Evolutionary conservation across 768 basidiomycete genomes (phyloP).

Genomic region (Pleurotus eryngii): DNA sequence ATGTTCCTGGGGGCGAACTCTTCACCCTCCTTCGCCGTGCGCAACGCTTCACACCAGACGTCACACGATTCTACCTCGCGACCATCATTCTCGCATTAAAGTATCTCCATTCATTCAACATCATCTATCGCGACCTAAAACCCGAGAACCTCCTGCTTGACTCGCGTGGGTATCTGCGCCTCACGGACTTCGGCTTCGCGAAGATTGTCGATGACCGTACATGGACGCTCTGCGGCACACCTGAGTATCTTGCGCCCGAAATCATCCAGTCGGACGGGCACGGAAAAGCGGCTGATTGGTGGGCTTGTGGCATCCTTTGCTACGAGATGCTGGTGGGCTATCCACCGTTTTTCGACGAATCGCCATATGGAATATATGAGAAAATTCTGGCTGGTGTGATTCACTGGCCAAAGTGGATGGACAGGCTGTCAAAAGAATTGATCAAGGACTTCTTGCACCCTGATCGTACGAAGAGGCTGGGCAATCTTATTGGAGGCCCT

Average conservation of each 20-base stretch:
- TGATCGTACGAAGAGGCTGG: constrained; percentile 87
- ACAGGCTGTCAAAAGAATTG: constrained; percentile 84
- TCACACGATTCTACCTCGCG: constrained; percentile 96
- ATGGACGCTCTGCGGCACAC: constrained; percentile 95
- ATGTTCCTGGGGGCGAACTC: constrained; percentile 94
- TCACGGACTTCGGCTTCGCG: constrained; percentile 98
- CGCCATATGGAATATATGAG: constrained; percentile 98
- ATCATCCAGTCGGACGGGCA: constrained; percentile 98
- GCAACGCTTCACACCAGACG: constrained; percentile 92
- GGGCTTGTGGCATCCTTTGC: constrained; percentile 95
- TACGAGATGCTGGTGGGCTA: constrained; percentile 99
- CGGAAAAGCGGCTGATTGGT: constrained; percentile 98
- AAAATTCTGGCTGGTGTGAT: constrained; percentile 89
- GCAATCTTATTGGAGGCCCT: constrained; percentile 90
- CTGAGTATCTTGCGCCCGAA: constrained; percentile 96
- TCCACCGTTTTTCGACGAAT: constrained; percentile 97
- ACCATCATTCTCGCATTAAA: constrained; percentile 93
- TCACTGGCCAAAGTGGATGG: constrained; percentile 89
- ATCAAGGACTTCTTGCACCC: constrained; percentile 87
- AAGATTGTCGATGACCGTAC: constrained; percentile 98
- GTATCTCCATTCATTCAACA: constrained; percentile 93
- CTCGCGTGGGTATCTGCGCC: constrained; percentile 86
- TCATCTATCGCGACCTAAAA: constrained; percentile 98
- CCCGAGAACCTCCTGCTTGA: constrained; percentile 98
- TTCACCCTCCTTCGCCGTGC: constrained; percentile 96